phyloP scores from a whole-genome alignment of 495 filamentous ascomycete species.

The Hypoxylon lenormandii region DNA sequence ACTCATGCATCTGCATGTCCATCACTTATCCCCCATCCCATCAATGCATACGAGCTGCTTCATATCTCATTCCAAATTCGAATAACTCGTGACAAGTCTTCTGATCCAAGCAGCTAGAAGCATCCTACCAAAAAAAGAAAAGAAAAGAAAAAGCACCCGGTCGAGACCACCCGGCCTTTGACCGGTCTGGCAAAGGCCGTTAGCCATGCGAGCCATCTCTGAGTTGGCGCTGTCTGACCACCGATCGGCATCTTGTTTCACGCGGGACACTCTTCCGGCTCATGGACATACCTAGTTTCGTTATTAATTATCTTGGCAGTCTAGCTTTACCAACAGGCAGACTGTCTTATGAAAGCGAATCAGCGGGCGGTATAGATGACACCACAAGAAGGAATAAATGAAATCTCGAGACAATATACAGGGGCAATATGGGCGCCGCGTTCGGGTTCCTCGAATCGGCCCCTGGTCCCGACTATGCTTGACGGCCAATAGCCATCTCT shows the following conservation, averaged over 20 bases:
- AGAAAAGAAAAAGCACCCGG: constrained; percentile 22
- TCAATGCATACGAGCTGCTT: constrained; percentile 13
- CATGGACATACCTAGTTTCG: constrained; percentile 19
- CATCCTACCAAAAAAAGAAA: constrained; percentile 4
- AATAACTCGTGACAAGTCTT: constrained; percentile 25
- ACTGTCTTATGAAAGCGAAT: constrained; percentile 10
- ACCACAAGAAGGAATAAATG: background rate
- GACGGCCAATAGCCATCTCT: background rate
- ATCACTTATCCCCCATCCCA: constrained; percentile 8
- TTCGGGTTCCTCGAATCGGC: constrained; percentile 6
- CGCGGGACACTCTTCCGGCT: constrained; percentile 34
- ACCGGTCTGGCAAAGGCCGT: constrained; percentile 22
- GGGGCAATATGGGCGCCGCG: constrained; percentile 5
- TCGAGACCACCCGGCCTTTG: constrained; percentile 4
- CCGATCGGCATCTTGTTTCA: constrained; percentile 38
- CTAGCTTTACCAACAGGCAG: constrained; percentile 6
- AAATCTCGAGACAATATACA: constrained; percentile 17
- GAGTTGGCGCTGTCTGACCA: constrained; percentile 37
- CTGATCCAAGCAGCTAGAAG: constrained; percentile 18
- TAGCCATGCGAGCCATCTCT: constrained; percentile 14
- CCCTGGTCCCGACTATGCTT: constrained; percentile 12
- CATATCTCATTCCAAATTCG: constrained; percentile 9
- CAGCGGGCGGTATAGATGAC: constrained; percentile 2
- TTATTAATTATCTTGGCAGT: constrained; percentile 29
- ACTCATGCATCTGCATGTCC: constrained; percentile 28